Base-by-base conservation (phyloP, 192 early-diverging fungal species). In the Backusella circina region DNA sequence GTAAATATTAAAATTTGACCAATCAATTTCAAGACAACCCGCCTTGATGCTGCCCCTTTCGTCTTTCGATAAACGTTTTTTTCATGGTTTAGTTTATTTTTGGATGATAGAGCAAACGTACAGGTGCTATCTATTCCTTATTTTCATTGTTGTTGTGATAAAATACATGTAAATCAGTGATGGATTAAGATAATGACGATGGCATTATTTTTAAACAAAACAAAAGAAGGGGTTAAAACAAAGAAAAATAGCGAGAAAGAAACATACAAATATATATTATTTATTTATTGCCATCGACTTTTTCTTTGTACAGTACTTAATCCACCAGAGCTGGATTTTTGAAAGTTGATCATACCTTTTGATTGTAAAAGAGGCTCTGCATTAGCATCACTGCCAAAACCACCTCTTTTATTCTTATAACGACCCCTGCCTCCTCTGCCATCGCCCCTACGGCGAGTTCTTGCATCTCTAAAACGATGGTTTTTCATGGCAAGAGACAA, bases 401-500 rank as follows among this genome's bases (percentile, higher is more conserved):
- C 15, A 67, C 33, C 65, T 23, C 28, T 12, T 13, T 65, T 28
- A 31, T 67, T 30, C 5, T 70, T 23, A 70, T 30, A 64, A 31
- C 73, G 38, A 30, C 74, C 74, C 30, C 74, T 68, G 13, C 73
- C 79, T 38, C 71, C 33, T 41, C 84, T 82, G n/a, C 75, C 76
- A 35, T 84, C 81, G 31, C 81, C 81, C 28, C 81, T 54, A 54
- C 78, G 70, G 32, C 87, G 81, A 33, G 85, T 32, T 5, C 87
- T 85, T 30, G 73, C 75, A 38, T 82, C 77, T 44, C 88, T 74
- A 75, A 95, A 95, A 23, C 90, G 74, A 3, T 82, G 57, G 67
- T 95, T 94, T 80, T 87, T 82, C 83, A 88, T 78, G 7, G 86
- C 86, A 28, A 88, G 28, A 13, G 67, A 54, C 66, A 88, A 70